Base-by-base conservation (phyloP, 2,329 filamentous ascomycete genomes). In the Hymenoscyphus repandus region DNA sequence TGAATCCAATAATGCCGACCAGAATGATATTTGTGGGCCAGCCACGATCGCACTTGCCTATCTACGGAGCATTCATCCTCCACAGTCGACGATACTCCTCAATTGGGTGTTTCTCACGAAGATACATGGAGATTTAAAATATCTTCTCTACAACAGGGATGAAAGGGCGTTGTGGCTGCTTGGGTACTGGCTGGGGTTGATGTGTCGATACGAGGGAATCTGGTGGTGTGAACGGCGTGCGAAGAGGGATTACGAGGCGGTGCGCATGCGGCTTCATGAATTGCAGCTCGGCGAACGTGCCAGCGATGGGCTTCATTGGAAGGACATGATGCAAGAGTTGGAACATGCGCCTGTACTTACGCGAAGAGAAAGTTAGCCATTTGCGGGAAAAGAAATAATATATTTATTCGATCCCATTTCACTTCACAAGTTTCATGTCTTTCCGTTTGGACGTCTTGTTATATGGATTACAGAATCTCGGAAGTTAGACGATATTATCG, bases 171-270 rank as follows among this genome's bases (percentile, higher is more conserved):
- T 52, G 45, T 52, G 49, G 49, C 49, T 48, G 49, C 49, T 52
- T 52, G 49, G 49, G 49, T 52, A 52, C 44, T 52, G 45, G 49
- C 49, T 52, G 49, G 49, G 49, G 45, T 52, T 52, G 49, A 52
- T 52, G 45, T 52, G 49, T 52, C 49, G 45, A 48, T 52, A 52
- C 45, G 49, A 52, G 49, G 49, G 49, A 47, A 45, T 48, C 49
- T 52, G 45, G 45, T 52, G 49, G 49, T 52, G 49, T 52, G 38
- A 52, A 48, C 49, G 44, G 44, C 49, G 49, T 48, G 49, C 39
- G 49, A 47, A 39, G 40, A 52, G 49, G 49, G 45, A 52, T 48
- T 52, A 52, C 45, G 49, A 47, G 49, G 49, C 49, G 49, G 49
- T 52, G 40, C 49, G 49, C 49, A 47, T 52, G 49, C 45, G 45